Evolutionary conservation across 164 flowering plant species (phyloP).

Genomic region (Chloranthus sessilifolius): DNA sequence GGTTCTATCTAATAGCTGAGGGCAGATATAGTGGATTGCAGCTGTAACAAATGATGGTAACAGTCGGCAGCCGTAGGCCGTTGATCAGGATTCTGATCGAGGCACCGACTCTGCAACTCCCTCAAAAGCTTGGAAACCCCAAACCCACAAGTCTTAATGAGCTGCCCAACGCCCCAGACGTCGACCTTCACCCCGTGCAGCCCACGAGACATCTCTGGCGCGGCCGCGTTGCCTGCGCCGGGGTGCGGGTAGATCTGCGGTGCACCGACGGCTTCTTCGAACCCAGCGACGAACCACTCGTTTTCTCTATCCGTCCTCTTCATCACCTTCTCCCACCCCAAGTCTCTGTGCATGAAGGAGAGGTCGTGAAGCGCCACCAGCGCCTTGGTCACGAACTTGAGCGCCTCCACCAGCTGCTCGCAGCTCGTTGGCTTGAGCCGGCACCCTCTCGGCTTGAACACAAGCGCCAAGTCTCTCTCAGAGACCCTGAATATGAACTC

Average conservation of each 20-base stretch:
- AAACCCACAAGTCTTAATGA: conserved; percentile 47
- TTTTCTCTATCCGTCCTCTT: conserved; percentile 26
- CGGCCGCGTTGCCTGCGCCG: conserved; percentile 20
- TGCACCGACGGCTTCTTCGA: conserved; percentile 52
- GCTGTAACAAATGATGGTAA: conserved; percentile 66
- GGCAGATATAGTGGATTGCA: conserved; percentile 48
- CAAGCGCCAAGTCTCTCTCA: conserved; percentile 36
- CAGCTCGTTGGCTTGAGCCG: conserved; percentile 30
- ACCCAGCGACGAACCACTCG: conserved; percentile 63
- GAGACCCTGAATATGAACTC: conserved; percentile 27
- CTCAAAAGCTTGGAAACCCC: conserved; percentile 41
- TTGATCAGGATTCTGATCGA: conserved; percentile 66
- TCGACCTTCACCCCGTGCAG: conserved; percentile 75
- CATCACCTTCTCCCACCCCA: conserved; percentile 61
- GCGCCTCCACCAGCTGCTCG: conserved; percentile 52
- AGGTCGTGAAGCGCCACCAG: conserved; percentile 66
- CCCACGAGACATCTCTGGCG: conserved; percentile 76
- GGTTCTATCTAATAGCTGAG: too few species aligned
- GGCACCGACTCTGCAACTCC: conserved; percentile 54
- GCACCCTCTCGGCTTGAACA: conserved; percentile 56
- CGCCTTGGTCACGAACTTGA: conserved; percentile 53
- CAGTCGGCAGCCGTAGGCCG: conserved; percentile 78
- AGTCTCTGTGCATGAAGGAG: conserved; percentile 66
- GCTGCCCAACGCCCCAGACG: conserved; percentile 61
- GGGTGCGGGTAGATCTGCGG: conserved; percentile 52